Conservation (phyloP, 2,329 filamentous ascomycete genomes). For the Leptographium wingfieldii region DNA sequence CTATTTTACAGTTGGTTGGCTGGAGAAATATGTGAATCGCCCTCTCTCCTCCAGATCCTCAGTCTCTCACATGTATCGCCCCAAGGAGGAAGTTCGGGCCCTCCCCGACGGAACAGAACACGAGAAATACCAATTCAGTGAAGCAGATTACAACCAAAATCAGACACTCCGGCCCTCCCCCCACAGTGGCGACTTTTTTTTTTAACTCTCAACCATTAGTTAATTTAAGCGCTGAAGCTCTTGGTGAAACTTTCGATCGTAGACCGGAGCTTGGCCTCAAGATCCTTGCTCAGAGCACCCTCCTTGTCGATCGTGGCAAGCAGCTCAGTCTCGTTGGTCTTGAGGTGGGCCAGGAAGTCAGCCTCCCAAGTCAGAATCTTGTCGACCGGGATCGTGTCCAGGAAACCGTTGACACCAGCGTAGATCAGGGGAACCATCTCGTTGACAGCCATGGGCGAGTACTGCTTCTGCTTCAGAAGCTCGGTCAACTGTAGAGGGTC, state of each 20-base stretch:
- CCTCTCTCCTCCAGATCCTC: conserved; percentile 24
- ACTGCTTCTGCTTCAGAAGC: conserved; percentile 99
- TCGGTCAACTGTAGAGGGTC: conserved; percentile 57
- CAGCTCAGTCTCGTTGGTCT: conserved; percentile 77
- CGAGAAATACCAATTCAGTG: not conserved
- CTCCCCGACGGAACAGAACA: conserved; percentile 31
- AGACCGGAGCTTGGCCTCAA: conserved; percentile 72
- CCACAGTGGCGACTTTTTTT: conserved; percentile 1
- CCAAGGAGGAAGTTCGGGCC: conserved; percentile 24
- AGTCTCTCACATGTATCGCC: conserved; percentile 36
- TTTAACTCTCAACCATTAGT: not conserved
- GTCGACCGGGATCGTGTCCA: conserved; percentile 77
- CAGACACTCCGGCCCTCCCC: conserved; percentile 14
- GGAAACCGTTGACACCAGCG: conserved; percentile 95
- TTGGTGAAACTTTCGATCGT: conserved; percentile 75
- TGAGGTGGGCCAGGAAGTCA: conserved; percentile 87
- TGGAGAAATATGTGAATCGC: conserved; percentile 28
- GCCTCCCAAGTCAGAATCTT: conserved; percentile 91
- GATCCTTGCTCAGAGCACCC: conserved; percentile 89
- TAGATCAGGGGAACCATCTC: conserved; percentile 99
- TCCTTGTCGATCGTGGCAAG: conserved; percentile 86
- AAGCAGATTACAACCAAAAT: conserved; percentile 19
- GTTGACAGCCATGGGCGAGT: conserved; percentile 95
- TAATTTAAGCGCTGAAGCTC: conserved; percentile 53
- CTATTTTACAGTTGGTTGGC: conserved; percentile 50